Base-by-base conservation (phyloP, 2,329 filamentous ascomycete genomes). In the Dactylonectria estremocensis region DNA sequence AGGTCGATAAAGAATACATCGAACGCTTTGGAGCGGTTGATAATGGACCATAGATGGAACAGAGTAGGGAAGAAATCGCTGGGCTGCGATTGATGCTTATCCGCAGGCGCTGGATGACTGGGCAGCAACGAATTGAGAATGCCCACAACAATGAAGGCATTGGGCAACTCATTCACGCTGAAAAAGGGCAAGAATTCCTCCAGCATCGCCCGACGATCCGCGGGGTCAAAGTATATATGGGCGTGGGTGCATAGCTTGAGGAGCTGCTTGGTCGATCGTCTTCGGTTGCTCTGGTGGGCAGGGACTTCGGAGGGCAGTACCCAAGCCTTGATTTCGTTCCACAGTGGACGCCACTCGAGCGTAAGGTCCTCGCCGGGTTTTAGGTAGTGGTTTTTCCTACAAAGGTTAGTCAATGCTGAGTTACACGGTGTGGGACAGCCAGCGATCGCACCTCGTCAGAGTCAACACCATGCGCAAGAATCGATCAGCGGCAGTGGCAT, bases 381-480 rank as follows among this genome's bases (percentile, higher is more conserved):
- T 37, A 99, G 88, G 80, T 98, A 98, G 82, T 98, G 95, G 79
- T 97, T 97, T 78, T 95, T 95, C 83, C 94, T 96, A 72, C 24
- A 53, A 33, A 52, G 55, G 60, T 65, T 35, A 50, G 61, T 68
- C 58, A 67, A 66, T 64, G 53, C 57, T 28, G 50, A 54, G 56
- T 22, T 61, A 18, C 46, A 55, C 43, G 33, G 52, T 69, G 55
- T 67, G 64, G 28, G 59, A 48, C 22, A 8, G 33, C 40, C 28
- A 43, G 35, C 20, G 48, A 63, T 84, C 91, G 81, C 83, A 96
- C 95, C 96, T 97, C n/a, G 95, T 97, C 74, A 99, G 84, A 11
- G 94, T 91, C 81, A 98, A 93, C 77, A 98, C 95, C 95, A 98
- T 98, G 85, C 94, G 96, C 52, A 95, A 89, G 80, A 99, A 99